Evolutionary conservation across 129 eudicot genomes (phyloP), one percentile per base, ranked within the genome.

Genomic region (Sambucus nigra): DNA sequence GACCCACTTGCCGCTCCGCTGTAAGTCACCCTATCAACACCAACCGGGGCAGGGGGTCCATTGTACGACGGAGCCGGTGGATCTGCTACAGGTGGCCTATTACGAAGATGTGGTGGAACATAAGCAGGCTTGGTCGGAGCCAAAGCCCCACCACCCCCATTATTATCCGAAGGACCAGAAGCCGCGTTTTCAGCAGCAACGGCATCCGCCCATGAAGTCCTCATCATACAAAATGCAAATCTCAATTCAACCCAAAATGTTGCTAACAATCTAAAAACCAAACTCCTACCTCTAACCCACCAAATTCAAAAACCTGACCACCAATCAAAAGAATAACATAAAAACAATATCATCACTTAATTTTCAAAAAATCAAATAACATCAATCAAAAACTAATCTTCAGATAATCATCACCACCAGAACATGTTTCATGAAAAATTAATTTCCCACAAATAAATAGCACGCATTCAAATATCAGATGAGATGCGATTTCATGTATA

Each of bases 71-170:
- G 28, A 53, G 71, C 76, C 17, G 78, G 73, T 26, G 69, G 63
- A 51, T 72, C 86, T 0, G 80, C 29, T 14, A 64, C 46, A 41
- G 72, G 67, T 53, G 81, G 79, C 72, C 74, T 72, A 61, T 77
- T 77, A 42, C 96, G 84, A 60, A 83, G 91, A 60, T 88, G 96
- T 0, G 96, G 96, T 0, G 96, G 96, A 12, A 88, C 87, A 67
- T 88, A 88, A 11, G 94, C 28, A 9, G 96, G 66, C 69, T 73
- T 75, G 7, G 57, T 64, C 5, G 82, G 79, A 56, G 77, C 80
- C 17, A 47, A 21, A 57, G 38, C 54, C 23, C 25, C 71, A 13
- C 77, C 79, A 65, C 59, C 57, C 66, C 75, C 73, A 25, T 51
- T 35, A 20, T 59, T 58, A 7, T 54, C 69, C 1, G 56, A 25